phyloP scores from a whole-genome alignment of 108 stramenopile species.

The Cyclotella kingstonii region DNA sequence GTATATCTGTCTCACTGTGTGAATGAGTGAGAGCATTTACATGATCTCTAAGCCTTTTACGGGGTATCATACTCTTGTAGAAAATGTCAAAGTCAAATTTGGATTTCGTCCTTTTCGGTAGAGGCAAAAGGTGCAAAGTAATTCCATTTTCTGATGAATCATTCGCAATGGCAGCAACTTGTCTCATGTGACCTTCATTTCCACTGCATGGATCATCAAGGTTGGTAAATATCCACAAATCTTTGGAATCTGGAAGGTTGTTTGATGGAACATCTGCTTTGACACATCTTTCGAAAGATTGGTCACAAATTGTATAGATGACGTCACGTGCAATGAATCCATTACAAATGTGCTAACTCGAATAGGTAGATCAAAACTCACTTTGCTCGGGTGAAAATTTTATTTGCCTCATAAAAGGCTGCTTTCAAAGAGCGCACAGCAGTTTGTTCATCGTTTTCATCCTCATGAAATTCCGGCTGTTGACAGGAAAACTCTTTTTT shows the following conservation, averaged over 20 bases:
- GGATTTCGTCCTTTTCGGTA: slow-evolving; percentile 26
- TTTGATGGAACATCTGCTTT: slow-evolving; percentile 35
- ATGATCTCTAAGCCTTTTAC: too few species aligned
- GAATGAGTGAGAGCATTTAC: neutral
- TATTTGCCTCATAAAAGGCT: slow-evolving; percentile 45
- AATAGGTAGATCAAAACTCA: slow-evolving; percentile 16
- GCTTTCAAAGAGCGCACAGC: slow-evolving; percentile 7
- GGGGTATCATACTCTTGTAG: slow-evolving; percentile 20
- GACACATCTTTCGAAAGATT: slow-evolving; percentile 27
- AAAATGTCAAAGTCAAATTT: slow-evolving; percentile 20
- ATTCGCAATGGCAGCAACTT: slow-evolving; percentile 40
- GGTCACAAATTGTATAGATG: neutral
- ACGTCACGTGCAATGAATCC: neutral
- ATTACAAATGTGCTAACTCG: neutral
- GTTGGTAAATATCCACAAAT: slow-evolving; percentile 81
- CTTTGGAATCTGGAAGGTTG: slow-evolving; percentile 50
- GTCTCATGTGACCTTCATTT: slow-evolving; percentile 29
- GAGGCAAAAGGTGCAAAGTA: slow-evolving; percentile 57
- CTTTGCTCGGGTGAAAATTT: slow-evolving; percentile 53
- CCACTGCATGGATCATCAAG: slow-evolving; percentile 53
- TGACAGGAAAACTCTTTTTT: slow-evolving; percentile 49
- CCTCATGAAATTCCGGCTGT: neutral
- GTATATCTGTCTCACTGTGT: slow-evolving; percentile 17
- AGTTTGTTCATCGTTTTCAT: slow-evolving; percentile 5
- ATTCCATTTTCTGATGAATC: slow-evolving; percentile 55